These are phyloP conservation scores for Alternaria triticimaculans DNA, from an alignment of 2,329 filamentous ascomycete genomes.

Conservation along the genomic window DNA sequence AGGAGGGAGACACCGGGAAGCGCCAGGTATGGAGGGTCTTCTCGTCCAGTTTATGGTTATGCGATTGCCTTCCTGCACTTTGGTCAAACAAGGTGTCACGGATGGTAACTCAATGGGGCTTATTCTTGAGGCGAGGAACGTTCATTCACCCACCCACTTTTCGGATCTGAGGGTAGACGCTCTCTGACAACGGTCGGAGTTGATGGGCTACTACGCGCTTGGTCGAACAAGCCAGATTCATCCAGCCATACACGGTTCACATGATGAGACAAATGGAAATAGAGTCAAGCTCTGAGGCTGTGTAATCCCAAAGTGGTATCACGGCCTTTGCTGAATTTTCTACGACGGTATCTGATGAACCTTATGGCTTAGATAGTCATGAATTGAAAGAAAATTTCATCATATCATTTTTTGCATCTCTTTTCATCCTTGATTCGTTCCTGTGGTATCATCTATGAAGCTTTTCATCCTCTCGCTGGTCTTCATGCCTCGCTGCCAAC, in stretches of 20 bases:
- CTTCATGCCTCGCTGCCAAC: conserved; percentile 47
- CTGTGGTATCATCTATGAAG: conserved; percentile 16
- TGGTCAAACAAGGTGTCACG: conserved; percentile 45
- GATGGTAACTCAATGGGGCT: conserved; percentile 99
- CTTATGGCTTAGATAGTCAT: conserved; percentile 39
- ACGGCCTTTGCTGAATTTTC: conserved; percentile 51
- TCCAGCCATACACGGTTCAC: conserved; percentile 58
- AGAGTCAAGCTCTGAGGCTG: conserved; percentile 98
- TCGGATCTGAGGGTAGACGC: conserved; percentile 54
- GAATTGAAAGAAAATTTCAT: background rate
- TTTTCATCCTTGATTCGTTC: background rate
- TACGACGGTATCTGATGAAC: conserved; percentile 58
- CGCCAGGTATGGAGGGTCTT: conserved; percentile 59
- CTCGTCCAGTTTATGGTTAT: conserved; percentile 98
- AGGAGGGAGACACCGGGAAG: conserved; percentile 33
- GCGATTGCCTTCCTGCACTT: conserved; percentile 75
- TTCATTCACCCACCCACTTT: conserved; percentile 50
- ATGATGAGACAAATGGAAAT: conserved; percentile 89
- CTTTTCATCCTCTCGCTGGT: background rate
- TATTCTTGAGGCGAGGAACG: conserved; percentile 99
- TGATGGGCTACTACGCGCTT: conserved; percentile 57
- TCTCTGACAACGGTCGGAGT: conserved; percentile 17
- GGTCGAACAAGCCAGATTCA: conserved; percentile 73
- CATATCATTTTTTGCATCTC: background rate
- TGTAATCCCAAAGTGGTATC: conserved; percentile 56